phyloP scores from a whole-genome alignment of 2,329 filamentous ascomycete species.

The Talaromyces marneffei region DNA sequence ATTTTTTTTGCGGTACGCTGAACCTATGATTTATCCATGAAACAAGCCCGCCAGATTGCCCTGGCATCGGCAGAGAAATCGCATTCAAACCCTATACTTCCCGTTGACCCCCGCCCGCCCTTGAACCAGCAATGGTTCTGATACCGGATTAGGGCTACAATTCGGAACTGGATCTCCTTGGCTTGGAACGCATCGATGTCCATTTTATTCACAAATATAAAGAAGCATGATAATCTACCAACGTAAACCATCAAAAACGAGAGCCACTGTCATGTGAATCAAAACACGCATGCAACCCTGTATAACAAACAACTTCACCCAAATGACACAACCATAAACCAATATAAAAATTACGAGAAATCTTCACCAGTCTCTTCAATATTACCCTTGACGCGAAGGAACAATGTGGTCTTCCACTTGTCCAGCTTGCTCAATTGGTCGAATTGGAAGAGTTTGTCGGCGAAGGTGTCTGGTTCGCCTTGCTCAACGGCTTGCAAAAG shows the following conservation, averaged over 20 bases:
- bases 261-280: background rate
- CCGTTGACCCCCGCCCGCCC: too few relatives aligned
- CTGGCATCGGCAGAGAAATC: too few relatives aligned
- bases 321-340: background rate
- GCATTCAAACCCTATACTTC: too few relatives aligned
- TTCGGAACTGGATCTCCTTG: too few relatives aligned
- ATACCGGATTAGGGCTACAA: background rate
- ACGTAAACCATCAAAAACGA: background rate
- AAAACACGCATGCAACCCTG: background rate
- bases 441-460: constrained; percentile 80
- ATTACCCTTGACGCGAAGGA: constrained; percentile 74
- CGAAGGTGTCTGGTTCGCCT: constrained; percentile 74
- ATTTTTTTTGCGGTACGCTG: background rate
- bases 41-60: background rate
- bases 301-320: background rate
- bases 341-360: constrained; percentile 50
- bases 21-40: background rate
- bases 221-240: background rate
- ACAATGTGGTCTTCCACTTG: constrained; percentile 90
- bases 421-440: constrained; percentile 91
- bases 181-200: background rate
- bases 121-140: too few relatives aligned
- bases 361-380: constrained; percentile 69
- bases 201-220: background rate
- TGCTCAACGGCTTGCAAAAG: constrained; percentile 68